These are phyloP conservation scores for Alternaria postmessia DNA, from an alignment of 2,329 filamentous ascomycete genomes.

Conservation along the genomic window DNA sequence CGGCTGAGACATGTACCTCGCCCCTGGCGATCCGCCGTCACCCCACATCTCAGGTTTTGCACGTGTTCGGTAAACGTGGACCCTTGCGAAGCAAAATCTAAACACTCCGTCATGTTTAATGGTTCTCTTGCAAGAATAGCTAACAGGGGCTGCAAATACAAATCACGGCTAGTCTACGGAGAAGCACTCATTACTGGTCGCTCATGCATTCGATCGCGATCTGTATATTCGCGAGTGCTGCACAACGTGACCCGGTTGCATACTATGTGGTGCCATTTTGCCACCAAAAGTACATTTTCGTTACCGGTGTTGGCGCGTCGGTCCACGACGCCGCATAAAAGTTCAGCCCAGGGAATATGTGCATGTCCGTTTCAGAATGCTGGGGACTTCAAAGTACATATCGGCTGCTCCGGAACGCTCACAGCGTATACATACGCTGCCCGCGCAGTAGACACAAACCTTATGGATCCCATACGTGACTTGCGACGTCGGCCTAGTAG, in stretches of 20 bases:
- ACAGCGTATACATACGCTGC: not conserved
- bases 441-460: not conserved
- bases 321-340: not conserved
- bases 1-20: constrained; percentile 1
- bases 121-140: not conserved
- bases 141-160: constrained; percentile 6
- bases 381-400: not conserved
- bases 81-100: constrained; percentile 18
- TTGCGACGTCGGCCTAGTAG: not conserved
- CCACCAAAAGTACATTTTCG: constrained; percentile 6
- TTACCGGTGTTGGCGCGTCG: not conserved
- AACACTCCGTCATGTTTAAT: constrained; percentile 20
- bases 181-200: not conserved
- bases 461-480: not conserved
- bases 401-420: not conserved
- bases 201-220: constrained; percentile 11
- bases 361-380: not conserved
- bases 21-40: constrained; percentile 17
- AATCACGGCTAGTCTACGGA: constrained; percentile 6
- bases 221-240: constrained; percentile 11
- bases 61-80: constrained; percentile 5
- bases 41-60: constrained; percentile 14
- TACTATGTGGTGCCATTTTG: constrained; percentile 6
- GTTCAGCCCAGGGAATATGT: not conserved
- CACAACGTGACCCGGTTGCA: constrained; percentile 5